Base-by-base conservation (phyloP, 2,329 filamentous ascomycete species). In the Venturia carpophila region DNA sequence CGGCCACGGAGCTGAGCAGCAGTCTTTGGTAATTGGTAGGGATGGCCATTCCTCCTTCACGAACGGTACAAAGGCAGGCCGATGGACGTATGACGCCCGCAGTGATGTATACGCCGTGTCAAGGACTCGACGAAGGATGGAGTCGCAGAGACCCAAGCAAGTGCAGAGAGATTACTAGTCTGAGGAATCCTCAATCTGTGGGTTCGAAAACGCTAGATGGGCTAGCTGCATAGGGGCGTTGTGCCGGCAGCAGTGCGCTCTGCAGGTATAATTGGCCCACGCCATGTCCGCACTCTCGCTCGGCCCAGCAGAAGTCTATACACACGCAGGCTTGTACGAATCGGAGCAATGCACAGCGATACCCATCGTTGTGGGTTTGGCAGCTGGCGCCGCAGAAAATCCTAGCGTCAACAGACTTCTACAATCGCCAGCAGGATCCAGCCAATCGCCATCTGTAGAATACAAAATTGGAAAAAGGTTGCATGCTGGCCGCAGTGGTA, bases 141-240 rank as follows among this genome's bases (percentile, higher is more conserved):
- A 41, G 39, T 47, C 13, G 11, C 2, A 52, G 47, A 27, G 17
- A 9, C 4, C 19, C 42, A 15, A 27, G 47, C 47, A 52, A n/a
- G 10, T 27, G 21, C 13, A 52, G 47, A 52, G 21, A 10, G 47
- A 52, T n/a, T n/a, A n/a, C n/a, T n/a, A n/a, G n/a, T n/a, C n/a
- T n/a, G n/a, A n/a, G n/a, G n/a, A n/a, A n/a, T n/a, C n/a, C n/a
- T n/a, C n/a, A n/a, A n/a, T n/a, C n/a, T n/a, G n/a, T n/a, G n/a
- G n/a, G n/a, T n/a, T 24, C 3, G 37, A 10, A 21, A 30, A 60
- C 30, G 56, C 9, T 27, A 37, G 37, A 37, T 3, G 56, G 39
- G 27, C 56, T 60, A 60, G 56, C 11, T 60, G 39, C 56, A 60
- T 60, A 19, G 4, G 30, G 56, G 56, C 56, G 27, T 60, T 37